Conservation (phyloP, 805 yeast species). For the Starmerella scarabaei region DNA sequence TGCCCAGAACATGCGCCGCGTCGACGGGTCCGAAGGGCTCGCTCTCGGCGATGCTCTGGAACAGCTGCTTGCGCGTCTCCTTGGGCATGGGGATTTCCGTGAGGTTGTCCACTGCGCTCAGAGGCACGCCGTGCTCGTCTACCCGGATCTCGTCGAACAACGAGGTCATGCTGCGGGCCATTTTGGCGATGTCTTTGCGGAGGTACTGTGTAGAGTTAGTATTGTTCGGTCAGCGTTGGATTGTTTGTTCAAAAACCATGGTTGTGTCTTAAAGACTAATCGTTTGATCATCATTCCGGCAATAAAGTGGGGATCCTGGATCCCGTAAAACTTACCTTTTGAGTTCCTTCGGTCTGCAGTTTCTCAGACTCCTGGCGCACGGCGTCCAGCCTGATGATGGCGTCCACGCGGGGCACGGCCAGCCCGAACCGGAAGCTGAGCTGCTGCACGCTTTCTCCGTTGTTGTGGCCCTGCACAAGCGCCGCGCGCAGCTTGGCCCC, state of each 20-base stretch:
- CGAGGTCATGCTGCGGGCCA: conserved; percentile 51
- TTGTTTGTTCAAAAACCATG: conserved; percentile 35
- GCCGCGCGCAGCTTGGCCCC: conserved; percentile 45
- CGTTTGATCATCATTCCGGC: conserved; percentile 39
- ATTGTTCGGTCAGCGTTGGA: conserved; percentile 19
- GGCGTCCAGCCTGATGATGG: conserved; percentile 54
- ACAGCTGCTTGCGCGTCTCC: conserved; percentile 67
- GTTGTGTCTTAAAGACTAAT: conserved; percentile 68
- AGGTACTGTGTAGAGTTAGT: conserved; percentile 26
- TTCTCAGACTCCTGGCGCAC: conserved; percentile 50
- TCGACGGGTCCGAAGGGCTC: conserved; percentile 94
- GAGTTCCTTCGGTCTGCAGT: conserved; percentile 9
- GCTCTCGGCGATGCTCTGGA: conserved; percentile 80
- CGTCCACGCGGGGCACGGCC: conserved; percentile 78
- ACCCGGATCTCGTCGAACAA: conserved; percentile 55
- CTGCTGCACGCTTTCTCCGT: conserved; percentile 50
- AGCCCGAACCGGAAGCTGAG: conserved; percentile 69
- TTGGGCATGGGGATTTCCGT: conserved; percentile 90
- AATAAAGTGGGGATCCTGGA: neutral
- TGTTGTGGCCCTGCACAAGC: conserved; percentile 44
- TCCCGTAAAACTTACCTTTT: conserved; percentile 38
- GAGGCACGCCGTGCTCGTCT: conserved; percentile 22
- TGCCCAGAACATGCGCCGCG: conserved; percentile 70
- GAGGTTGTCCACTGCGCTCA: conserved; percentile 49
- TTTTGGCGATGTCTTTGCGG: conserved; percentile 42